Conservation (phyloP, 2,329 filamentous ascomycete genomes). For the Talaromyces islandicus region DNA sequence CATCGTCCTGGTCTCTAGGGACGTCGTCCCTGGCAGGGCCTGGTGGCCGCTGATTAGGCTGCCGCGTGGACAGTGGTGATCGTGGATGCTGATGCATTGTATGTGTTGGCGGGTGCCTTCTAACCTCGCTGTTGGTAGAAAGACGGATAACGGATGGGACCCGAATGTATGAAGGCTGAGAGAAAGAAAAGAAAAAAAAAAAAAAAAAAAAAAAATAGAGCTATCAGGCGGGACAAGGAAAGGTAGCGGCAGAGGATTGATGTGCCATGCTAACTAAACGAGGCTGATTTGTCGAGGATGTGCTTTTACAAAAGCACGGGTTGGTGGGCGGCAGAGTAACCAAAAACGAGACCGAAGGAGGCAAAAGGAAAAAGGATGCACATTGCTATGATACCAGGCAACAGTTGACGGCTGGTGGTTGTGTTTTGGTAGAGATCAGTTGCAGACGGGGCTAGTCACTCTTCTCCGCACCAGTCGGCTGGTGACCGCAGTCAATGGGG, state of each 20-base stretch:
- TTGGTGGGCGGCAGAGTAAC: not conserved
- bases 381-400: constrained; percentile 21
- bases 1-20: constrained; percentile 59
- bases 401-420: constrained; percentile 16
- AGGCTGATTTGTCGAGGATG: constrained; percentile 4
- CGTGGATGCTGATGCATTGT: constrained; percentile 89
- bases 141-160: not conserved
- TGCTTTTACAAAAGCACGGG: not conserved
- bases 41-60: constrained; percentile 65
- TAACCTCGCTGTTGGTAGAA: not conserved
- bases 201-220: not conserved
- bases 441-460: constrained; percentile 17
- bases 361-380: not conserved
- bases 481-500: constrained; percentile 19
- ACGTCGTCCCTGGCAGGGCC: constrained; percentile 70
- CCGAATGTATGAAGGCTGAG: not conserved
- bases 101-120: constrained; percentile 9
- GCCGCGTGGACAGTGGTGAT: constrained; percentile 65
- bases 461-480: constrained; percentile 33
- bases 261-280: constrained; percentile 34
- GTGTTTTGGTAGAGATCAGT: constrained; percentile 11
- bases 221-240: constrained; percentile 31
- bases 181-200: not conserved
- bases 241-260: constrained; percentile 22
- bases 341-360: not conserved